Evolutionary conservation across 192 early-diverging fungal species (phyloP), one percentile per base, ranked within the genome.

Genomic region (Mortierella claussenii): DNA sequence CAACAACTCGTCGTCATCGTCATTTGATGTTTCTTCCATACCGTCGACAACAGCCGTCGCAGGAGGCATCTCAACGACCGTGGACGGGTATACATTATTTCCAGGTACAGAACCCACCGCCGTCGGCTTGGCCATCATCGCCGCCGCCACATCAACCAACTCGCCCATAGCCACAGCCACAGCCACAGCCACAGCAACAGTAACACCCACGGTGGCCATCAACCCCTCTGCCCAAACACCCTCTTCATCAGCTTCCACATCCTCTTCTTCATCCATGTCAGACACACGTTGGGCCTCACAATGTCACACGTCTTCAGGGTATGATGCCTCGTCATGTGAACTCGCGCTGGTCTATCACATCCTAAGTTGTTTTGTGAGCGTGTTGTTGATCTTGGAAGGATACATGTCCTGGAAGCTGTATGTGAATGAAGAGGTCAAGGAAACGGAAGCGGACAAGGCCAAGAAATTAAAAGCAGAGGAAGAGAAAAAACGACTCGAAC

Each of bases 271-370:
- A 10, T 34, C 43, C 1, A 17, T 55, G 20, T 30, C 28, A 2
- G 57, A 47, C 13, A 26, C 28, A 1, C 28, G 23, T n/a, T 60
- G 57, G 57, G 57, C 43, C 3, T 24, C 34, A 31, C 44, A 60
- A 27, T 60, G 57, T 33, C 57, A 46, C 28, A 46, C 57, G n/a
- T 24, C 57, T 10, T 26, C 4, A 44, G 57, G 57, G 15, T 12
- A 47, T 1, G 36, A 33, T 17, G 33, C 57, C 2, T 10, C 18
- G 20, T 45, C 57, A 21, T 60, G 57, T 26, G 30, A 60, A 34
- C 30, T 60, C 28, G 46, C 46, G 57, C 28, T 60, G 20, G 43
- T n/a, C 2, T 60, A 33, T 21, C 44, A 48, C 21, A 17, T 60
- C n/a, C 28, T 60, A 20, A 44, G 57, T 12, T 48, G 17, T 47